Evolutionary conservation across 306 rosid species (phyloP).

Genomic region (Glycine soja): DNA sequence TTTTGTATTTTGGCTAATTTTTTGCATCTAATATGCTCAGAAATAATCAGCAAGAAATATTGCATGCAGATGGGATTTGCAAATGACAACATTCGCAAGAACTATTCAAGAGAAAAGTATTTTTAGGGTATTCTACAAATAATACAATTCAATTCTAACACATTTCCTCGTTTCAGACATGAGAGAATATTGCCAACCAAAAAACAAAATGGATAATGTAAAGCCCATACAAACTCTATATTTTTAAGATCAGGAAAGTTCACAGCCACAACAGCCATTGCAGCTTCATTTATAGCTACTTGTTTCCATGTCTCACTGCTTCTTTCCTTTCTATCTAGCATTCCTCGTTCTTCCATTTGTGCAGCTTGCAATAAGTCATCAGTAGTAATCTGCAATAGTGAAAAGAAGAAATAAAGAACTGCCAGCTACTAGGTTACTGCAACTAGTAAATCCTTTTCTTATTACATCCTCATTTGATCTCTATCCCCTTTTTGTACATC

Average conservation of each 20-base stretch:
- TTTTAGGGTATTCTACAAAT: background rate
- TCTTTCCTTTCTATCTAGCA: conserved; percentile 94
- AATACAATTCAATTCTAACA: background rate
- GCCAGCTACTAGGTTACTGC: background rate
- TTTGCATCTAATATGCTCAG: conserved; percentile 4
- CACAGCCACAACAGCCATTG: conserved; percentile 91
- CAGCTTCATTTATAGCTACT: conserved; percentile 95
- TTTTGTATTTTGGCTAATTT: background rate
- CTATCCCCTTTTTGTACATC: conserved; percentile 7
- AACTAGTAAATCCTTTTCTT: conserved; percentile 36
- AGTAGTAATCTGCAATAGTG: conserved; percentile 79
- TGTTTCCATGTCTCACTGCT: conserved; percentile 85
- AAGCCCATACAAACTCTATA: conserved; percentile 85
- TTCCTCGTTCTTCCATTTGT: conserved; percentile 99
- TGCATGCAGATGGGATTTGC: conserved; percentile 29
- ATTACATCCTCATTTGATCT: conserved; percentile 27
- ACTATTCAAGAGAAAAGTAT: background rate
- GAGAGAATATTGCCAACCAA: conserved; percentile 33
- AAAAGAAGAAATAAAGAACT: conserved; percentile 42
- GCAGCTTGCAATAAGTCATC: conserved; percentile 99
- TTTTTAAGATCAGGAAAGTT: conserved; percentile 83
- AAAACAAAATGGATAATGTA: conserved; percentile 32
- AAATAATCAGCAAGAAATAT: conserved; percentile 18
- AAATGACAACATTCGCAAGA: conserved; percentile 1
- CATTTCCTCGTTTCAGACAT: conserved; percentile 4